phyloP scores from a whole-genome alignment of 257 asterid genomes.

The Misopates orontium region DNA sequence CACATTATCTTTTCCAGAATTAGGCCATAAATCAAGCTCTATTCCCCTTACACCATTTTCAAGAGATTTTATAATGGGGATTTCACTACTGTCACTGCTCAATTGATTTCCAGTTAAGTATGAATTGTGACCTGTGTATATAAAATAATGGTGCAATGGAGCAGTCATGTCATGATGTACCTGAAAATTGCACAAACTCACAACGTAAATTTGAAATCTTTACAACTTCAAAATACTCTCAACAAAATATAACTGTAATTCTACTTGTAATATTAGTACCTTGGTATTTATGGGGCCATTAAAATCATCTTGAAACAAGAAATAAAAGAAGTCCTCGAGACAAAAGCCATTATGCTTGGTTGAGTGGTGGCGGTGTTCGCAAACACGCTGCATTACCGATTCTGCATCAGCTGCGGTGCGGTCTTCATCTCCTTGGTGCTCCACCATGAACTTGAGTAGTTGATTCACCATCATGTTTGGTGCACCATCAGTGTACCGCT shows the following conservation, averaged over 20 bases:
- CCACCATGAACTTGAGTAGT: constrained; percentile 55
- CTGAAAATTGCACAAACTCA: constrained; percentile 49
- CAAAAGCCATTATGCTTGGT: constrained; percentile 40
- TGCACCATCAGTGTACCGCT: constrained; percentile 50
- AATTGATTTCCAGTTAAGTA: constrained; percentile 91
- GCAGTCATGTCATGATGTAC: constrained; percentile 96
- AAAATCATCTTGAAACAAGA: constrained; percentile 76
- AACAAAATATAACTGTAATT: too few relatives aligned
- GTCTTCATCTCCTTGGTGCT: constrained; percentile 61
- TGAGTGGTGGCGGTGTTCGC: constrained; percentile 53
- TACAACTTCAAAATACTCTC: too few relatives aligned
- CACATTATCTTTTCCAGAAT: constrained; percentile 66
- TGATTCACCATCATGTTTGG: constrained; percentile 67
- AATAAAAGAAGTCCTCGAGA: constrained; percentile 81
- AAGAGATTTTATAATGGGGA: constrained; percentile 69
- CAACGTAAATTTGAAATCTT: constrained; percentile 1
- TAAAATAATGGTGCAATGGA: constrained; percentile 94
- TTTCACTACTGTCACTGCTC: constrained; percentile 91
- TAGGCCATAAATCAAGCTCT: constrained; percentile 93
- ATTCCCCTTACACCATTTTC: constrained; percentile 92
- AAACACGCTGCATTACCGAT: constrained; percentile 53
- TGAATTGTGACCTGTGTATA: constrained; percentile 93
- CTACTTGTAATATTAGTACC: too few relatives aligned
- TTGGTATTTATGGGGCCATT: constrained; percentile 69
- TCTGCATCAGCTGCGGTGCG: constrained; percentile 57